Evolutionary conservation across 1,284 basidiomycete genomes (phyloP), one percentile per base, ranked within the genome.

Genomic region (Rhodotorula glutinis): DNA sequence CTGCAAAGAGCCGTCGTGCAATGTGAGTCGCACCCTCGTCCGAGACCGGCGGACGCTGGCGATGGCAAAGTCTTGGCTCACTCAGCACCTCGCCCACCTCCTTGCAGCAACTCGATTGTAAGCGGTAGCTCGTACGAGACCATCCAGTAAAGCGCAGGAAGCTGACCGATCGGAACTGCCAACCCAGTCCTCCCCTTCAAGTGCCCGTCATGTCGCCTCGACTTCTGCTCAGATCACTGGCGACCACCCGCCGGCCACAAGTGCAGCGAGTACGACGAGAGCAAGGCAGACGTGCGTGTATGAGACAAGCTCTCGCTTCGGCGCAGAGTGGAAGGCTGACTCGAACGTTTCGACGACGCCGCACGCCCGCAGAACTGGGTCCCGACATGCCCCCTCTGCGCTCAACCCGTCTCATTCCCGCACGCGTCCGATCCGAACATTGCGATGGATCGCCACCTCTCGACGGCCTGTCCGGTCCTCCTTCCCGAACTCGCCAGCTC

Each of bases 381-480:
- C 43, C 71, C 71, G 2, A 65, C 63, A 17, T 73, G 71, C 55
- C 71, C 69, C 1, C 60, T 73, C 33, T 73, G 71, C 58, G 62
- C 65, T 0, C n/a, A 38, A 3, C 67, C 70, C 27, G 23, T 72
- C 40, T 47, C 62, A 33, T 60, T 53, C 43, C 60, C 66, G 1
- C 40, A 41, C 38, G 38, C 38, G 29, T 53, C 58, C 16, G 69
- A 73, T 30, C 71, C 71, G 14, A 72, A 72, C 49, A 14, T 59
- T 23, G 21, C 65, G 10, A 72, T 72, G 71, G 68, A 72, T 54
- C 16, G 9, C 2, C 71, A 72, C 57, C 60, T 72, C 52, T 58
- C 65, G 4, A 16, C 40, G 27, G 19, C 33, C 8, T 72, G 71
- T 47, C 33, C 40, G 4, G n/a, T 55, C 25, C 67, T 72, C 2